Percentiles rank a stretch among this genome's conserved stretches.
These are phyloP conservation scores for Perilla frutescens DNA, from an alignment of 257 asterid genomes.

Conservation along the genomic window DNA sequence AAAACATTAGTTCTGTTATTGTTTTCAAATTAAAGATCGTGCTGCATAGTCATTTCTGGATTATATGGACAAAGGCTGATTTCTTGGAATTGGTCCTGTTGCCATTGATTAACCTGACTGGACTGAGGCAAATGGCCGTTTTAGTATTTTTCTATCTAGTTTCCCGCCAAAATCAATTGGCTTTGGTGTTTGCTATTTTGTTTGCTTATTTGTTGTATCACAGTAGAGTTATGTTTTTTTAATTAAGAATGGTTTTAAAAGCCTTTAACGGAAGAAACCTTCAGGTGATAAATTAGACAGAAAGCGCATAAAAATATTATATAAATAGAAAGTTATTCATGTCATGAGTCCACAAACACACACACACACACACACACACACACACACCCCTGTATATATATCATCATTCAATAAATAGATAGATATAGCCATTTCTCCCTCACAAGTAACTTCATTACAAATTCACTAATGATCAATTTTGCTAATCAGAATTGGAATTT, in stretches of 20 bases:
- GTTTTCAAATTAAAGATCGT: constrained; percentile 1
- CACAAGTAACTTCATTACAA: too few relatives aligned
- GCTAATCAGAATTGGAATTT: too few relatives aligned
- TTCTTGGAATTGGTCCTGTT: neutral
- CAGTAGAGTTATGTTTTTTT: neutral
- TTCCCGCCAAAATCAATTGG: neutral
- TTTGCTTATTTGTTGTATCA: neutral
- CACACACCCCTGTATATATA: too few relatives aligned
- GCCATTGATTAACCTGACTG: constrained; percentile 2
- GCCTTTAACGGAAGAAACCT: too few relatives aligned
- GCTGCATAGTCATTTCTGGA: neutral
- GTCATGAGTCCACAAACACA: neutral
- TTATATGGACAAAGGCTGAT: neutral
- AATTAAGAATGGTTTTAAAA: too few relatives aligned
- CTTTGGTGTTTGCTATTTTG: neutral
- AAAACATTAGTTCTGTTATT: neutral
- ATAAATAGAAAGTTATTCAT: too few relatives aligned
- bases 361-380: too few relatives aligned
- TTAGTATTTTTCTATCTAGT: neutral
- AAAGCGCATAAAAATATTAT: too few relatives aligned
- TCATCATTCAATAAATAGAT: too few relatives aligned
- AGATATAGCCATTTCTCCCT: too few relatives aligned
- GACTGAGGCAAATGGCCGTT: neutral
- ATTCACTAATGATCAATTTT: too few relatives aligned
- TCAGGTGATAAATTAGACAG: too few relatives aligned